Conservation (phyloP, 2,329 filamentous ascomycete genomes). For the Biscogniauxia mediterranea region DNA sequence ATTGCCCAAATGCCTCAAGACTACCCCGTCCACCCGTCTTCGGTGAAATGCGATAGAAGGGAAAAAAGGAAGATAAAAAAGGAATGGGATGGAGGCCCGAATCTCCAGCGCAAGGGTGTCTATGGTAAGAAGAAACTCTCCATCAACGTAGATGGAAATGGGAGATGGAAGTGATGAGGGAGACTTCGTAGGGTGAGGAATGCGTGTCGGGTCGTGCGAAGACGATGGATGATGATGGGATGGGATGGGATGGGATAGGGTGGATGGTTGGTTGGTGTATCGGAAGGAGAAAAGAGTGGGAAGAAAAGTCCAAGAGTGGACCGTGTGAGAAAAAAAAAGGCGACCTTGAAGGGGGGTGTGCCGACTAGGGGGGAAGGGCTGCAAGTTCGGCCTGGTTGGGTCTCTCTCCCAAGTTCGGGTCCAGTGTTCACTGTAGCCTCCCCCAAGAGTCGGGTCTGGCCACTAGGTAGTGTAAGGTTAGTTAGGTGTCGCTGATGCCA, state of each 20-base stretch:
- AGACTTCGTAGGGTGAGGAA: constrained; percentile 2
- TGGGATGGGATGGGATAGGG: constrained; percentile 21
- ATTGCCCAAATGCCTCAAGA: constrained; percentile 31
- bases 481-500: background rate
- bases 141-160: constrained; percentile 29
- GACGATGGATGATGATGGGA: constrained; percentile 8
- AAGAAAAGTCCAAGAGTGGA: background rate
- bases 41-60: constrained; percentile 12
- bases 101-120: constrained; percentile 34
- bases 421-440: background rate
- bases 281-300: constrained; percentile 18
- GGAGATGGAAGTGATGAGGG: constrained; percentile 6
- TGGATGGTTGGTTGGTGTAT: constrained; percentile 22
- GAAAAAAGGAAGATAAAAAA: constrained; percentile 12
- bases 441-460: background rate
- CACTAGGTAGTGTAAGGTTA: background rate
- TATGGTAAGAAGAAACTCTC: constrained; percentile 27
- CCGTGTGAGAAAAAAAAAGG: constrained; percentile 2
- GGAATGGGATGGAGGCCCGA: constrained; percentile 29
- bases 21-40: constrained; percentile 16
- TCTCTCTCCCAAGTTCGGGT: background rate
- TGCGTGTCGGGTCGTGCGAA: constrained; percentile 1
- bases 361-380: background rate
- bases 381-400: background rate
- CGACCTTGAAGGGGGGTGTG: background rate